These are phyloP conservation scores for Oxytropis ochrocephala DNA, from an alignment of 306 rosid species.

Conservation along the genomic window DNA sequence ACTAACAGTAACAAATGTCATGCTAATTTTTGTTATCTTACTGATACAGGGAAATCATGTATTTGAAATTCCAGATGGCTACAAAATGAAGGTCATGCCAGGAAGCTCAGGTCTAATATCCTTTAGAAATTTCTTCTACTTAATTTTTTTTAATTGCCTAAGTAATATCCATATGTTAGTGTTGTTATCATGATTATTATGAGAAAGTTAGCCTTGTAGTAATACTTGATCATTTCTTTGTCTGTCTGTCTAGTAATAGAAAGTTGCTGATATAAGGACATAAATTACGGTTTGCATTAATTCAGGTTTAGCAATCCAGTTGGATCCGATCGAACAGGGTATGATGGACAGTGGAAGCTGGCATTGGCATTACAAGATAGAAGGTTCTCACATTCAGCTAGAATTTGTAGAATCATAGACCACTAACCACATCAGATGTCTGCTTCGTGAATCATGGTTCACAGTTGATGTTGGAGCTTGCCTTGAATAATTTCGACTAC, in stretches of 20 bases:
- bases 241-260: neutral
- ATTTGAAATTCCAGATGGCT: conserved; percentile 86
- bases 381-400: conserved; percentile 57
- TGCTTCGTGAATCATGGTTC: conserved; percentile 80
- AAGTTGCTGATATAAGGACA: neutral
- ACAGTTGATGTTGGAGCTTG: conserved; percentile 43
- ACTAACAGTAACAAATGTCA: conserved; percentile 6
- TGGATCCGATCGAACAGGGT: conserved; percentile 49
- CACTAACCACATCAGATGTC: conserved; percentile 14
- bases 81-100: conserved; percentile 55
- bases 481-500: conserved; percentile 19
- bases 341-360: conserved; percentile 80
- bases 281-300: neutral
- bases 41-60: conserved; percentile 72
- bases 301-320: conserved; percentile 50
- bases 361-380: conserved; percentile 73
- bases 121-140: conserved; percentile 12
- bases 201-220: neutral
- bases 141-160: neutral
- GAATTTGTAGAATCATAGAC: conserved; percentile 51
- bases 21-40: conserved; percentile 12
- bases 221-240: neutral
- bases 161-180: neutral
- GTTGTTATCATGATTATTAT: conserved; percentile 5
- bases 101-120: conserved; percentile 51